Percentiles rank a stretch among this genome's conserved stretches.
These are phyloP conservation scores for Tuber melanosporum DNA, from an alignment of 495 filamentous ascomycete genomes.

Conservation along the genomic window DNA sequence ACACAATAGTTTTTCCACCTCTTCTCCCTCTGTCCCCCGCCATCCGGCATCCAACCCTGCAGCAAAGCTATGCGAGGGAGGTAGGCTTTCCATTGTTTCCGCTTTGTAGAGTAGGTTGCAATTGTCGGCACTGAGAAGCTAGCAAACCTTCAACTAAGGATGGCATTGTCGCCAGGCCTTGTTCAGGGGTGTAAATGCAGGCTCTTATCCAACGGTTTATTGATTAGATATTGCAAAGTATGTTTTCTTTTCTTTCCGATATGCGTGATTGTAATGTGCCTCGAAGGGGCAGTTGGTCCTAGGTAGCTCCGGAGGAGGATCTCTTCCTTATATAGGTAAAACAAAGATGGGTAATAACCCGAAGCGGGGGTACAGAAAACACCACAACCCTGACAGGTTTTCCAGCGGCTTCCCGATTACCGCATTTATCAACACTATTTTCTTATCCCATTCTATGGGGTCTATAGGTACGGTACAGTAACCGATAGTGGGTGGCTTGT, in stretches of 20 bases:
- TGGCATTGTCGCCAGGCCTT: constrained; percentile 24
- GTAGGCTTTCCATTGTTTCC: constrained; percentile 20
- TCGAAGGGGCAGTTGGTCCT: not conserved
- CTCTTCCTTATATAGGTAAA: constrained; percentile 35
- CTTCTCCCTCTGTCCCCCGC: not conserved
- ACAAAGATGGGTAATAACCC: constrained; percentile 7
- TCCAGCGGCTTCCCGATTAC: not conserved
- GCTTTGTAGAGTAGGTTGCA: constrained; percentile 5
- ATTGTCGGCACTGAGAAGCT: constrained; percentile 18
- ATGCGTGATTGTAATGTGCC: not conserved
- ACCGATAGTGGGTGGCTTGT: constrained; percentile 4
- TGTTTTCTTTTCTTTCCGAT: not conserved
- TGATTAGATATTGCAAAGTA: constrained; percentile 4
- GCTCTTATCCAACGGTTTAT: constrained; percentile 1
- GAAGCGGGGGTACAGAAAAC: not conserved
- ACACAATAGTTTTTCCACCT: not conserved
- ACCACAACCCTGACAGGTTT: not conserved
- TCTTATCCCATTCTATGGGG: not conserved
- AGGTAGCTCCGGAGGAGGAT: constrained; percentile 18
- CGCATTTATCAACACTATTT: not conserved
- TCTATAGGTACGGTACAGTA: not conserved
- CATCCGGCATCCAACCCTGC: constrained; percentile 5
- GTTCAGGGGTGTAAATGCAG: constrained; percentile 1
- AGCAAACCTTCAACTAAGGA: constrained; percentile 21
- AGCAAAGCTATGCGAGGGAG: constrained; percentile 8